Conservation (phyloP, 306 rosid genomes). For the Rubus idaeus region DNA sequence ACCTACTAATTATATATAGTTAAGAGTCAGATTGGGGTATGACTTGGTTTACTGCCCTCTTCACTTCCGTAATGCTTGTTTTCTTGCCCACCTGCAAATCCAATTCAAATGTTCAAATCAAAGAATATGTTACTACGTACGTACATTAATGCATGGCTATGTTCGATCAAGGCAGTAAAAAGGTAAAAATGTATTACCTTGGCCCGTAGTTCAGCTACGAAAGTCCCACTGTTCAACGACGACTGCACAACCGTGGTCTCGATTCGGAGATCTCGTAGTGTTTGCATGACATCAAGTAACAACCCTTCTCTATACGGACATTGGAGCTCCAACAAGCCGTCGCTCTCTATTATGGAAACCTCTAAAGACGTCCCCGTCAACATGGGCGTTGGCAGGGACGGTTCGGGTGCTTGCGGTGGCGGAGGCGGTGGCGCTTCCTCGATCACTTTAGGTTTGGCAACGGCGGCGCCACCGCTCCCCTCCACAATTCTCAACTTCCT, state of each 20-base stretch:
- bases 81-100: constrained; percentile 68
- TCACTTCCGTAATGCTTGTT: constrained; percentile 85
- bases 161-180: too few species aligned
- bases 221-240: constrained; percentile 56
- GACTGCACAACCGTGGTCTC: constrained; percentile 78
- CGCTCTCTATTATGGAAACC: constrained; percentile 86
- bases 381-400: background rate
- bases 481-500: constrained; percentile 75
- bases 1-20: background rate
- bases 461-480: constrained; percentile 38
- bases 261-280: constrained; percentile 60
- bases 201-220: constrained; percentile 72
- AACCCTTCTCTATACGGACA: constrained; percentile 75
- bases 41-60: constrained; percentile 77
- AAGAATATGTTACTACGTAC: background rate
- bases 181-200: constrained; percentile 33
- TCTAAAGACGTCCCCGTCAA: constrained; percentile 49
- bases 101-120: background rate
- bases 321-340: constrained; percentile 83
- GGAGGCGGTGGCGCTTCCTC: constrained; percentile 11
- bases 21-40: constrained; percentile 56
- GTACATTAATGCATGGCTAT: background rate
- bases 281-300: constrained; percentile 70
- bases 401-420: background rate
- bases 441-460: constrained; percentile 39